phyloP scores from a whole-genome alignment of 495 filamentous ascomycete genomes.

The Chlorociboria aeruginascens region DNA sequence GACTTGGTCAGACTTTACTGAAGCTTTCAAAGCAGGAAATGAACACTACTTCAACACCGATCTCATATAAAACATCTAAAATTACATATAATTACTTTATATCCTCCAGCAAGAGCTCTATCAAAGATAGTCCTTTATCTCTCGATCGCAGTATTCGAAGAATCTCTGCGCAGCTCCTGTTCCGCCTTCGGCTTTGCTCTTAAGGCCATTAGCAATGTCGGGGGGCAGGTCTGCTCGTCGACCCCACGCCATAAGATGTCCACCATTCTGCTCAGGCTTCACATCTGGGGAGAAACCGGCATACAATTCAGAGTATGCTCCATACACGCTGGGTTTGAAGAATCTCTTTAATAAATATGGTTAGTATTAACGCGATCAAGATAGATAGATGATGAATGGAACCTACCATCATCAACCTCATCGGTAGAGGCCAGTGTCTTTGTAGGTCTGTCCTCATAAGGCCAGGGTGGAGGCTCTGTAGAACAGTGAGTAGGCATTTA shows the following conservation, averaged over 20 bases:
- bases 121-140: conserved; percentile 5
- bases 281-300: conserved; percentile 31
- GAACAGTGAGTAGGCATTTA: not conserved
- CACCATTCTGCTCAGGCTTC: conserved; percentile 9
- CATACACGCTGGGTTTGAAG: conserved; percentile 20
- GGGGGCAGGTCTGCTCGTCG: conserved; percentile 12
- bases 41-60: not conserved
- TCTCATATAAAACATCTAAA: not conserved
- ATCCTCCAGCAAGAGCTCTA: not conserved
- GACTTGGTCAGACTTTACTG: no score
- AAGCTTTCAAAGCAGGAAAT: not conserved
- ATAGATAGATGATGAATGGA: not conserved
- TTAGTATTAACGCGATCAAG: not conserved
- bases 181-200: conserved; percentile 14
- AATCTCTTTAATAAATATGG: not conserved
- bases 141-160: conserved; percentile 19
- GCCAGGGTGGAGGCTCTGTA: conserved; percentile 24
- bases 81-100: not conserved
- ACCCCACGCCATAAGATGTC: conserved; percentile 22
- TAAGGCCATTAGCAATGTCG: conserved; percentile 10
- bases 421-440: conserved; percentile 9
- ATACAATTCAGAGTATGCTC: conserved; percentile 34
- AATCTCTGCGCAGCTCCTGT: conserved; percentile 22
- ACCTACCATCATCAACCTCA: conserved; percentile 5
- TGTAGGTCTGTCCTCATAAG: conserved; percentile 24